These are phyloP conservation scores for Teratosphaeria epicoccoides DNA, from an alignment of 2,329 filamentous ascomycete genomes.

Conservation along the genomic window DNA sequence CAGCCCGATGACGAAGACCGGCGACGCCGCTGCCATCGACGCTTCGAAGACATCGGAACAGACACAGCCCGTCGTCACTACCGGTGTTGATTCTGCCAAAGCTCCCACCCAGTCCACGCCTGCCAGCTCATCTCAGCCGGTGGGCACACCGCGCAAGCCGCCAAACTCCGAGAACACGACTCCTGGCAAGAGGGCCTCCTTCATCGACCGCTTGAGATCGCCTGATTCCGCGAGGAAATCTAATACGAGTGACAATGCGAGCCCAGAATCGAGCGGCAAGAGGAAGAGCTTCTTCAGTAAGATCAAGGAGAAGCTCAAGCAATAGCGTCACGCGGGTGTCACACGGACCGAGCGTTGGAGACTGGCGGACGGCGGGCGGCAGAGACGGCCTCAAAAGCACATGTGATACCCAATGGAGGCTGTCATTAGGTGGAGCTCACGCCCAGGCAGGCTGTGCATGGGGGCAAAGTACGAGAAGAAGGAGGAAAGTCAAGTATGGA, in stretches of 20 bases:
- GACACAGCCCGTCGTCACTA: constrained; percentile 31
- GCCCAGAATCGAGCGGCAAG: constrained; percentile 22
- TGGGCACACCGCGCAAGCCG: constrained; percentile 17
- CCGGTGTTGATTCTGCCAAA: constrained; percentile 28
- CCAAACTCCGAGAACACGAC: constrained; percentile 12
- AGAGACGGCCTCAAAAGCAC: background rate
- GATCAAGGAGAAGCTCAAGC: constrained; percentile 38
- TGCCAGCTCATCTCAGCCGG: constrained; percentile 11
- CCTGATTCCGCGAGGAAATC: constrained; percentile 30
- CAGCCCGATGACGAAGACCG: constrained; percentile 29
- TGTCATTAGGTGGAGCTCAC: background rate
- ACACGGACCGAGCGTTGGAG: background rate
- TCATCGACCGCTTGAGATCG: constrained; percentile 24
- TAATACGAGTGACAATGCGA: constrained; percentile 9
- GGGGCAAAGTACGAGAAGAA: background rate
- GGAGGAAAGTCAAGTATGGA: background rate
- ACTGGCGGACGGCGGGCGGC: no score
- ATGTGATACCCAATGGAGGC: background rate
- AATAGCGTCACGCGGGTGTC: background rate
- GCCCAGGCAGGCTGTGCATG: background rate
- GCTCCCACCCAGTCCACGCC: constrained; percentile 10
- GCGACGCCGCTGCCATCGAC: background rate
- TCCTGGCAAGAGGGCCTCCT: constrained; percentile 19
- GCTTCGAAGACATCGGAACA: constrained; percentile 17
- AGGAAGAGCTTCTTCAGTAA: constrained; percentile 40